These are phyloP conservation scores for Rhododendron molle DNA, from an alignment of 148 eudicot species.

Conservation along the genomic window DNA sequence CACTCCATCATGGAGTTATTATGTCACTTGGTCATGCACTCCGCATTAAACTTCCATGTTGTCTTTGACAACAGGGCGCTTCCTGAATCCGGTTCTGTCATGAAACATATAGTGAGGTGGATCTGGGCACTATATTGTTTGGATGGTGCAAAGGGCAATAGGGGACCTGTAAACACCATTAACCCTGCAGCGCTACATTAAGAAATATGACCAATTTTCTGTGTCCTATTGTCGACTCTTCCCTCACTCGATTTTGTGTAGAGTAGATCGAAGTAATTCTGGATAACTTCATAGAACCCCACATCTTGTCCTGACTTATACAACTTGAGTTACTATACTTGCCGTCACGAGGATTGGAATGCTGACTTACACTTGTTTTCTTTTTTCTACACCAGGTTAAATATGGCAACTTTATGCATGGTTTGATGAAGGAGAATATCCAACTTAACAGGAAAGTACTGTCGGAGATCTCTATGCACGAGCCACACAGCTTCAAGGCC, in stretches of 20 bases:
- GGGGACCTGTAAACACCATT: background rate
- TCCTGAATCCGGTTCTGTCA: background rate
- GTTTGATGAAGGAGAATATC: constrained; percentile 74
- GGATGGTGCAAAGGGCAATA: no score
- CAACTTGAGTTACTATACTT: background rate
- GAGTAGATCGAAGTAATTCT: background rate
- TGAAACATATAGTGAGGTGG: no score
- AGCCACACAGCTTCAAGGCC: constrained; percentile 89
- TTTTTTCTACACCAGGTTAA: constrained; percentile 47
- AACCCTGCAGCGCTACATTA: background rate
- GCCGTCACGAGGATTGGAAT: background rate
- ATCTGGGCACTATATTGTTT: no score
- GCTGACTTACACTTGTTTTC: background rate
- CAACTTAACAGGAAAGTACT: constrained; percentile 83
- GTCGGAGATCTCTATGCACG: constrained; percentile 87
- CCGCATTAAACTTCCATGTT: background rate
- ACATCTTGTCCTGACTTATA: background rate
- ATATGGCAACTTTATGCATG: constrained; percentile 87
- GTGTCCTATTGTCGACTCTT: background rate
- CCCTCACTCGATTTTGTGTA: background rate
- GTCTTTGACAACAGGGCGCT: background rate
- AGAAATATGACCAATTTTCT: background rate
- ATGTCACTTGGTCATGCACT: background rate
- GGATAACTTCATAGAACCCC: background rate
- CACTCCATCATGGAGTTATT: background rate